Evolutionary conservation across 2,329 filamentous ascomycete species (phyloP), one percentile per base, ranked within the genome.

Genomic region (Talaromyces amestolkiae): DNA sequence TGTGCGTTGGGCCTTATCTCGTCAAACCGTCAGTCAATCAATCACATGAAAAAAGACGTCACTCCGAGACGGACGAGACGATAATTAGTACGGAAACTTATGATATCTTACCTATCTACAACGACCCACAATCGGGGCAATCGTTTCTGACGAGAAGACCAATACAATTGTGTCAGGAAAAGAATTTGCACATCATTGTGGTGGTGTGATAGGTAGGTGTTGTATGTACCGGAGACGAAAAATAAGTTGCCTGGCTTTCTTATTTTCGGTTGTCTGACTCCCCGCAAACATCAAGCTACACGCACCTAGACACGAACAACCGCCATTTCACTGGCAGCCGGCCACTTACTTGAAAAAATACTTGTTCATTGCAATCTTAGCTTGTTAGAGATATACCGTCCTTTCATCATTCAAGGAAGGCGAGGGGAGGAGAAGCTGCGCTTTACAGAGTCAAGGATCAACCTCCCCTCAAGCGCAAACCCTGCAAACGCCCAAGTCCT

Each of bases 41-140:
- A 63, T 66, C 64, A 66, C 64, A 66, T 64, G 64, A 37, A 37
- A 51, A 63, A 65, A 58, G 49, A 64, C 64, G 64, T 65, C 64
- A 65, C 54, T 27, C 39, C 53, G 53, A 45, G 22, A 58, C 19
- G 13, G 27, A 31, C 27, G 27, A 51, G 47, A 51, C 47, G 47
- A 51, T 7, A 22, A n/a, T 43, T 27, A 24, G n/a, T n/a, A n/a
- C 22, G 43, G 13, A 59, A 15, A 31, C 56, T n/a, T 45, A 41
- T 19, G 22, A 59, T 19, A 8, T n/a, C 17, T 33, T 43, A 43
- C 54, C 56, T 31, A 3, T 43, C 22, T 56, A 11, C 19, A n/a
- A 24, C 33, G 31, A 56, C 53, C 53, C 31, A 56, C 53, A 39
- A 37, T 22, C 6, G 56, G n/a, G 27, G 24, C 39, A 59, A 8